These are phyloP conservation scores for Ceratocystis destructans DNA, from an alignment of 2,329 filamentous ascomycete species.

Conservation along the genomic window DNA sequence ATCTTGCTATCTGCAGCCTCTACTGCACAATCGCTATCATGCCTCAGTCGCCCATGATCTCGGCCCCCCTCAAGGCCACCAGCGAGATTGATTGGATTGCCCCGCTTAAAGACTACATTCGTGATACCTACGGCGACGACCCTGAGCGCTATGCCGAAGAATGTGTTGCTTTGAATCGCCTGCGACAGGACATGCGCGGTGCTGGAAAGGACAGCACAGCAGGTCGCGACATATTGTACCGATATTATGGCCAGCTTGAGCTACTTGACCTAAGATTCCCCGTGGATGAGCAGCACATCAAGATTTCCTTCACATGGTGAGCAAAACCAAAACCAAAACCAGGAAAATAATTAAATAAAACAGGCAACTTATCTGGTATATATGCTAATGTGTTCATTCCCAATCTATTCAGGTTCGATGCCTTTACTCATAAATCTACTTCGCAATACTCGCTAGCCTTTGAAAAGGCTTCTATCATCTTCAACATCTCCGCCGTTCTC, in stretches of 20 bases:
- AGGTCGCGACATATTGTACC: conserved; percentile 81
- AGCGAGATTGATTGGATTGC: conserved; percentile 97
- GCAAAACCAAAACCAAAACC: conserved; percentile 7
- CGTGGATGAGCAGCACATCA: conserved; percentile 97
- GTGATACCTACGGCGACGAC: conserved; percentile 87
- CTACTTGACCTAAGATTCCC: conserved; percentile 88
- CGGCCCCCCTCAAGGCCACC: conserved; percentile 79
- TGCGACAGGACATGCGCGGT: conserved; percentile 96
- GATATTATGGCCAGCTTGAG: conserved; percentile 96
- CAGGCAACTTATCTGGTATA: neutral
- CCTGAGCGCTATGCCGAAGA: conserved; percentile 92
- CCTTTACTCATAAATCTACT: conserved; percentile 98
- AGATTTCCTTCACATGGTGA: conserved; percentile 96
- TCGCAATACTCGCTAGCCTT: conserved; percentile 93
- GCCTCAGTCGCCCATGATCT: conserved; percentile 89
- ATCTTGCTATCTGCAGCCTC: neutral
- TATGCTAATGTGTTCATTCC: neutral
- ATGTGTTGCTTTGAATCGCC: conserved; percentile 81
- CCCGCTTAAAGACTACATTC: conserved; percentile 86
- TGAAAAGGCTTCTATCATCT: conserved; percentile 97
- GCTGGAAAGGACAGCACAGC: conserved; percentile 93
- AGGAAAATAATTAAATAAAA: neutral
- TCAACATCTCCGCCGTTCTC: conserved; percentile 95
- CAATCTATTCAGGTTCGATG: conserved; percentile 67
- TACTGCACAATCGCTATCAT: conserved; percentile 30